Evolutionary conservation across 768 basidiomycete genomes (phyloP).

Genomic region (Hemileccinum rubropunctum): DNA sequence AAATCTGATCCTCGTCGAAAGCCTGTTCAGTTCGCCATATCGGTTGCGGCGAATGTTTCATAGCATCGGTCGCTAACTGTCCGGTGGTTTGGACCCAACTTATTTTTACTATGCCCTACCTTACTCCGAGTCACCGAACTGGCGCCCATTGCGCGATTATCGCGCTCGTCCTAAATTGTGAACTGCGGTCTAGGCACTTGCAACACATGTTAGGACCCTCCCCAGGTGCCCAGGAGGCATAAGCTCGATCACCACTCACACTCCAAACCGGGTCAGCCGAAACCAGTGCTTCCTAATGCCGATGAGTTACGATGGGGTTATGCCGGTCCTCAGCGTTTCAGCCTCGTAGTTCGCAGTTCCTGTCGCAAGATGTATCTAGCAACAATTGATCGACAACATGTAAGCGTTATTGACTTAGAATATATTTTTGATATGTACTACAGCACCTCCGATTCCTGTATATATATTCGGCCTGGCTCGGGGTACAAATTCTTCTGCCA

Average conservation of each 20-base stretch:
- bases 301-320: neutral
- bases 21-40: neutral
- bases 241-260: neutral
- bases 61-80: too few species aligned
- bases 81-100: too few species aligned
- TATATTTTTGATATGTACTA: neutral
- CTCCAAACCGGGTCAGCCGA: neutral
- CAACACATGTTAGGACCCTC: neutral
- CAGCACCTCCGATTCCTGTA: slow-evolving; percentile 1
- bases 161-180: too few species aligned
- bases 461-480: neutral
- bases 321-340: neutral
- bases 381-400: neutral
- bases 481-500: neutral
- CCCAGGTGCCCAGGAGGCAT: neutral
- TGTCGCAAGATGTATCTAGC: neutral
- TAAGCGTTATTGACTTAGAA: neutral
- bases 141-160: too few species aligned
- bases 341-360: neutral
- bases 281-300: neutral
- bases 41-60: too few species aligned
- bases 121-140: too few species aligned
- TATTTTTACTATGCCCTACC: too few species aligned
- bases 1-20: neutral
- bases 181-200: neutral